A percentile compares a stretch with the other conserved stretches of the same genome.
phyloP scores from a whole-genome alignment of 345 rosid species.

The Brassica juncea region DNA sequence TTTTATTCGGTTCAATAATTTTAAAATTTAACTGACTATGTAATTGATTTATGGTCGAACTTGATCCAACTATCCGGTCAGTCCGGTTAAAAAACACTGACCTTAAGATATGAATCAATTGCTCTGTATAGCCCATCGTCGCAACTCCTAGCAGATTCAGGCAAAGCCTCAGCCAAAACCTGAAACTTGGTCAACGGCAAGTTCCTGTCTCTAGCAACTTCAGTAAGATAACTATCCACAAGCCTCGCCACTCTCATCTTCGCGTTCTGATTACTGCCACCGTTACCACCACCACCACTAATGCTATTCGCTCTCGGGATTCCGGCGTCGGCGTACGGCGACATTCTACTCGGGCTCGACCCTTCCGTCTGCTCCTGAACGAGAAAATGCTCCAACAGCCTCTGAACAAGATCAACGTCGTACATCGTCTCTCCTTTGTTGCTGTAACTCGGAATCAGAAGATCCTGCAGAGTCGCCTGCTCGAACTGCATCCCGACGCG shows the following conservation, averaged over 20 bases:
- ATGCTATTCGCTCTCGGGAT: slow-evolving; percentile 55
- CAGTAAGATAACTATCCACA: slow-evolving; percentile 95
- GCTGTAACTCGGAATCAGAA: slow-evolving; percentile 66
- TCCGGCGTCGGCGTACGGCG: slow-evolving; percentile 52
- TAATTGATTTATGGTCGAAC: no score
- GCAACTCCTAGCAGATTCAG: slow-evolving; percentile 91
- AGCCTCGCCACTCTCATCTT: slow-evolving; percentile 97
- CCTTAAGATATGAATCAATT: slow-evolving; percentile 93
- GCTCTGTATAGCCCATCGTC: slow-evolving; percentile 99
- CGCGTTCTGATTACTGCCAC: slow-evolving; percentile 60
- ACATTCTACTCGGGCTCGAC: slow-evolving; percentile 67
- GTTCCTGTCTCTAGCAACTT: slow-evolving; percentile 91
- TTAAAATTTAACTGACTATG: no score
- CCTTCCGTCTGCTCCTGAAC: slow-evolving; percentile 88
- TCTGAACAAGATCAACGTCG: slow-evolving; percentile 92
- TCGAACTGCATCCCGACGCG: slow-evolving; percentile 97
- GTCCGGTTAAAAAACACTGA: not conserved
- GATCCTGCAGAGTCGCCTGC: slow-evolving; percentile 85
- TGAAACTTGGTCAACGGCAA: slow-evolving; percentile 86
- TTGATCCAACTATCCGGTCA: not conserved
- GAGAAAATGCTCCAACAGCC: slow-evolving; percentile 90
- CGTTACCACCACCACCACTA: slow-evolving; percentile 25
- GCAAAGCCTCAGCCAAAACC: slow-evolving; percentile 93
- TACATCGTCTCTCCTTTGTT: slow-evolving; percentile 69
- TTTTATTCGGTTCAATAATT: no score